phyloP scores from a whole-genome alignment of 176 grass and related monocot genomes.

The Otatea glauca region DNA sequence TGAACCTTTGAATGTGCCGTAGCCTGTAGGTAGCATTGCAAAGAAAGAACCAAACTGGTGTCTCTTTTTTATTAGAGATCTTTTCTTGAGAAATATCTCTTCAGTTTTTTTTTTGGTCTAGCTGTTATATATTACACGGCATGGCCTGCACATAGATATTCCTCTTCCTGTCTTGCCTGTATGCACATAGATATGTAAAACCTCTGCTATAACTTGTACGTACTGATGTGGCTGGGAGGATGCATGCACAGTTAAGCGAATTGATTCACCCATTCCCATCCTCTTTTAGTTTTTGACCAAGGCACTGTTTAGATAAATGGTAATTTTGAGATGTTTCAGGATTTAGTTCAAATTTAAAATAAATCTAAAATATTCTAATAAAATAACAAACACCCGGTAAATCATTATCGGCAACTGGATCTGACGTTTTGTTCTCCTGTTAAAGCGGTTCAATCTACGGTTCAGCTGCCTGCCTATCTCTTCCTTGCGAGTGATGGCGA shows the following conservation, averaged over 20 bases:
- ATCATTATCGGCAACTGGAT: slow-evolving; percentile 6
- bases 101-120: background rate
- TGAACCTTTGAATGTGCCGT: slow-evolving; percentile 45
- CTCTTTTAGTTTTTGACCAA: no score
- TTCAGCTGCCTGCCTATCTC: slow-evolving; percentile 49
- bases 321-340: no score
- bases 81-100: slow-evolving; percentile 19
- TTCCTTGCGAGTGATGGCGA: slow-evolving; percentile 53
- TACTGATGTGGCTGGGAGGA: background rate
- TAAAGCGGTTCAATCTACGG: slow-evolving; percentile 50
- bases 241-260: background rate
- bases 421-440: background rate
- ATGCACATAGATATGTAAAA: background rate
- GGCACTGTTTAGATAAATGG: no score
- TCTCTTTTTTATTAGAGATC: slow-evolving; percentile 4
- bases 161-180: background rate
- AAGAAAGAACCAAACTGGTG: background rate
- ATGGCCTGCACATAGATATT: background rate
- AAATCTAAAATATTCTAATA: no score
- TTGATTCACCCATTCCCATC: background rate
- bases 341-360: no score
- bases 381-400: no score
- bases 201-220: background rate
- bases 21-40: background rate
- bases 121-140: background rate